Percentiles rank a stretch among this genome's conserved stretches.
Evolutionary conservation across 257 asterid species (phyloP).

Genomic region (Cordia subcordata): DNA sequence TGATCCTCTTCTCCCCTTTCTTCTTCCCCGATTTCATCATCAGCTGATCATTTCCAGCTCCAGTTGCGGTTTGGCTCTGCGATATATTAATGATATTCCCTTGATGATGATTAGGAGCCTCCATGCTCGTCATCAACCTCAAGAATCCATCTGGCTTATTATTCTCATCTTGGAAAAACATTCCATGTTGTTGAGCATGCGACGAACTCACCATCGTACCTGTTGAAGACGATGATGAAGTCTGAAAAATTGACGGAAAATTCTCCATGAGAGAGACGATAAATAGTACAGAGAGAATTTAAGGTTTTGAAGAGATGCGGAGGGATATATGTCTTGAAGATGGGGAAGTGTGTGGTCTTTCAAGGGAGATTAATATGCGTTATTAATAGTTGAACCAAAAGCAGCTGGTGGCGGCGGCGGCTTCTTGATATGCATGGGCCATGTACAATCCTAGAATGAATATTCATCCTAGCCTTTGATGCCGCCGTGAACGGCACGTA

Average conservation of each 20-base stretch:
- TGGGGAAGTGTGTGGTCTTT: too few relatives aligned
- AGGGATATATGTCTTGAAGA: not conserved
- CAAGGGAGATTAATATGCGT: too few relatives aligned
- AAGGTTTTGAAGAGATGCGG: too few relatives aligned
- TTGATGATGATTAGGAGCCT: not conserved
- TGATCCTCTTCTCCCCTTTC: conserved; percentile 8
- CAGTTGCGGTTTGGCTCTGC: not conserved
- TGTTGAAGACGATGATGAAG: conserved; percentile 3
- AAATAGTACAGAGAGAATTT: not conserved
- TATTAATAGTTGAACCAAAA: conserved; percentile 13
- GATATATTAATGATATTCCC: not conserved
- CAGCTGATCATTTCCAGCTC: not conserved
- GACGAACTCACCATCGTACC: not conserved
- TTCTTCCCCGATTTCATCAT: not conserved
- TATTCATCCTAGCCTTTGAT: conserved; percentile 3
- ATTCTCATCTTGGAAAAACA: not conserved
- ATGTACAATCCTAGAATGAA: too few relatives aligned
- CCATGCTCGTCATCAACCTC: not conserved
- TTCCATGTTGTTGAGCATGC: not conserved
- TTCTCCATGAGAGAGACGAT: conserved; percentile 7
- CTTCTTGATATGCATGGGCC: conserved; percentile 40
- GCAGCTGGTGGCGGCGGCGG: conserved; percentile 46
- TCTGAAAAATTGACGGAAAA: not conserved
- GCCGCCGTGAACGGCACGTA: conserved; percentile 47
- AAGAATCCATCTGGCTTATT: not conserved